Base-by-base conservation (phyloP, 2,329 filamentous ascomycete genomes). In the Hypocreales sp. region DNA sequence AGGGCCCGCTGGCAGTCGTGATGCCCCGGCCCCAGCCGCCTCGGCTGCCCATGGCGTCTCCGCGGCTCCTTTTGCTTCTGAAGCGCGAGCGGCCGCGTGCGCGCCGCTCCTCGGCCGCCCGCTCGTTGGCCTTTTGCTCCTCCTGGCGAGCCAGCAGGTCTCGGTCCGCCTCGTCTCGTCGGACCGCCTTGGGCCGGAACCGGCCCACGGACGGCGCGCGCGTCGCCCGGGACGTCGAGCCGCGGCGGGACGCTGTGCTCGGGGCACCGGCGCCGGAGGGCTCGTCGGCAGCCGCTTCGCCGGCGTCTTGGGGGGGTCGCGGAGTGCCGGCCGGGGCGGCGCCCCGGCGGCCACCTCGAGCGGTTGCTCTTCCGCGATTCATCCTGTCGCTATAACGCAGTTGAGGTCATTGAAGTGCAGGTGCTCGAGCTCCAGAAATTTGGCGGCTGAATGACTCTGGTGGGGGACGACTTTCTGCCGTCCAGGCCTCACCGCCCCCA, bases 161-260 rank as follows among this genome's bases (percentile, higher is more conserved):
- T 40, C 62, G 49, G 27, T 64, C 60, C 6, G 56, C 54, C 30
- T 64, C 61, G 45, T 65, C 60, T 53, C 62, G 49, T 28, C 62
- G 54, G 25, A 64, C 41, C 32, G 57, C 60, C 36, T 56, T 64
- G 17, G 62, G 62, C 27, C 53, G 55, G 28, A 65, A 64, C 20
- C 61, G 52, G 21, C 49, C 51, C 8, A 43, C 33, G 13, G 45
- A 42, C n/a, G 50, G 41, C 12, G 50, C 53, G 16, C 53, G 40
- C 10, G 53, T 45, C 8, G 48, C 47, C 20, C 49, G 45, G 4
- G 55, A 40, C 5, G 51, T 44, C 20, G 47, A 37, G 7, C 47
- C 48, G 14, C 49, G 50, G 2, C 52, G 41, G 11, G 44, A 34
- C 5, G 47, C 38, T 24, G 44, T 43, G 11, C 46, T 36, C 11